Percentiles rank a stretch among this genome's conserved stretches.
phyloP scores from a whole-genome alignment of 1,284 basidiomycete genomes.

The Irpex sp. region DNA sequence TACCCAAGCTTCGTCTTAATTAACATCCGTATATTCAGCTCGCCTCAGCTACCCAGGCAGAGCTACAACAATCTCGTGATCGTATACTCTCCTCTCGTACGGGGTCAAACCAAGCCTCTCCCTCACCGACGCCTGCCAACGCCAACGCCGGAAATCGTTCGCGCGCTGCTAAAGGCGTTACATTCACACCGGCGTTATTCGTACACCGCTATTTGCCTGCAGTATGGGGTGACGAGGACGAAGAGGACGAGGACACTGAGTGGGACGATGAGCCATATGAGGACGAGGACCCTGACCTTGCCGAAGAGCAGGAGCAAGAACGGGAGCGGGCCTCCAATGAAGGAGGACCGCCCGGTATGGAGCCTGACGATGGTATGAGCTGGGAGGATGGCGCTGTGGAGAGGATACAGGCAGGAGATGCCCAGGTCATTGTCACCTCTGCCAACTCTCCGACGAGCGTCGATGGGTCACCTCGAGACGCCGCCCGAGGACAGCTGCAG shows the following conservation, averaged over 20 bases:
- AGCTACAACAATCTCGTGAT: conserved; percentile 48
- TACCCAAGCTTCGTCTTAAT: background rate
- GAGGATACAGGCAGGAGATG: conserved; percentile 35
- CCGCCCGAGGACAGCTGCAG: conserved; percentile 1
- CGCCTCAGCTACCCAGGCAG: conserved; percentile 70
- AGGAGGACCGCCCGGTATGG: conserved; percentile 35
- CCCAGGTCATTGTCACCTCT: conserved; percentile 22
- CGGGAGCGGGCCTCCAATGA: conserved; percentile 18
- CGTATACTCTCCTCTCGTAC: conserved; percentile 48
- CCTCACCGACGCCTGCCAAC: conserved; percentile 41
- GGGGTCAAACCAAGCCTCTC: conserved; percentile 40
- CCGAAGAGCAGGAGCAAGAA: conserved; percentile 41
- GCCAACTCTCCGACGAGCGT: conserved; percentile 18
- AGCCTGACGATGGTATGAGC: conserved; percentile 70
- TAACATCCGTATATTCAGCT: conserved; percentile 39
- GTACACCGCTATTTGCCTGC: conserved; percentile 75
- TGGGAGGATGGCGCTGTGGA: conserved; percentile 69
- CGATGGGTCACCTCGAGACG: conserved; percentile 15
- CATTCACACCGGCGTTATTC: conserved; percentile 55
- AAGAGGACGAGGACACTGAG: conserved; percentile 63
- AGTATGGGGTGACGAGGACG: conserved; percentile 80
- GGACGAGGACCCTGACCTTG: conserved; percentile 62
- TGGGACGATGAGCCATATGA: conserved; percentile 75
- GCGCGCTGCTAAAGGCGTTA: conserved; percentile 38
- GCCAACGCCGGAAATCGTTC: conserved; percentile 17